Conservation (phyloP, 2,329 filamentous ascomycete species). For the Pseudogymnoascus sp. region DNA sequence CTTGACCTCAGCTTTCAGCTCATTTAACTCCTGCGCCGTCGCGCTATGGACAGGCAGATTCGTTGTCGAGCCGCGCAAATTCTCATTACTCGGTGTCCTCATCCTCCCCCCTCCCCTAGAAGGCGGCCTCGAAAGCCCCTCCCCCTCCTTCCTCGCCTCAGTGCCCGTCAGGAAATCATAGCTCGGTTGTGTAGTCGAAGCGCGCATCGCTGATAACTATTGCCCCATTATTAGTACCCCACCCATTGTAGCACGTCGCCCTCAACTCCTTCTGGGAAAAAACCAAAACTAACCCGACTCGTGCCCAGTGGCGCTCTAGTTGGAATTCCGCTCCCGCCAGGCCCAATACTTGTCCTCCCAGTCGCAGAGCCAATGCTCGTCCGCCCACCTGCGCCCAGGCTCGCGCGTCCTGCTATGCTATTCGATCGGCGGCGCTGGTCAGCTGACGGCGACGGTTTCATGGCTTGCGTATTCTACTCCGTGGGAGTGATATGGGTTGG, state of each 20-base stretch:
- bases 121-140: slow-evolving; percentile 28
- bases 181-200: slow-evolving; percentile 45
- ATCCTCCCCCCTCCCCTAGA: slow-evolving; percentile 30
- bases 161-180: slow-evolving; percentile 55
- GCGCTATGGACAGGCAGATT: slow-evolving; percentile 21
- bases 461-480: background rate
- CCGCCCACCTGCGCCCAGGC: background rate
- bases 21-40: slow-evolving; percentile 50
- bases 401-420: background rate
- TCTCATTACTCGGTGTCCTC: slow-evolving; percentile 34
- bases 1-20: slow-evolving; percentile 83
- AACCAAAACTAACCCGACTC: background rate
- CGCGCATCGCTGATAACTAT: slow-evolving; percentile 41
- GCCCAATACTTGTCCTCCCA: slow-evolving; percentile 1
- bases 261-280: background rate
- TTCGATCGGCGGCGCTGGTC: background rate
- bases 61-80: slow-evolving; percentile 49
- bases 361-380: background rate
- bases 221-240: background rate
- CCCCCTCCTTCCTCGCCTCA: slow-evolving; percentile 28
- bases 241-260: background rate
- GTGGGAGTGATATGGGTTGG: background rate
- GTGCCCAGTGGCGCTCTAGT: background rate
- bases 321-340: background rate
- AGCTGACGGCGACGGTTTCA: background rate